Conservation (phyloP, 257 asterid species). For the Salvia rosmarinus region DNA sequence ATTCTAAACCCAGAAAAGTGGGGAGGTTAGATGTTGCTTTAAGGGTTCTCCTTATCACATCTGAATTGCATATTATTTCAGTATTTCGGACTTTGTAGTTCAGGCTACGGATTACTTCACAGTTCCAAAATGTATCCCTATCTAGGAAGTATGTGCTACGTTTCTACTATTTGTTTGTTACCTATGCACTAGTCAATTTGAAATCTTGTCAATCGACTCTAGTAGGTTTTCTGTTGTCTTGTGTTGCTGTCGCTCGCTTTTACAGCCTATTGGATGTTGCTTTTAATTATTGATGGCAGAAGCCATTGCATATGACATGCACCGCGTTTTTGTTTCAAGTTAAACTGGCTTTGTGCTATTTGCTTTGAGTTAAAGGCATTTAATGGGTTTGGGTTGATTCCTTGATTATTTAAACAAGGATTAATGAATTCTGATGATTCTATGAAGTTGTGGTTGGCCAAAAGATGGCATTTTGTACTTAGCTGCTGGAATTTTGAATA, state of each 20-base stretch:
- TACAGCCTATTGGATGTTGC: neutral
- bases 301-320: neutral
- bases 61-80: conserved; percentile 1
- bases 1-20: conserved; percentile 92
- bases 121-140: neutral
- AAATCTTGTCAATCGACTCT: conserved; percentile 12
- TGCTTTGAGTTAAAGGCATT: neutral
- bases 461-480: neutral
- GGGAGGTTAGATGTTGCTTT: conserved; percentile 73
- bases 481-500: neutral
- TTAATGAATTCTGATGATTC: neutral
- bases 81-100: neutral
- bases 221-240: neutral
- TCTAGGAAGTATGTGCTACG: neutral
- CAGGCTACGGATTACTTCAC: neutral
- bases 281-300: neutral
- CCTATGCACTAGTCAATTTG: conserved; percentile 4
- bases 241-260: neutral
- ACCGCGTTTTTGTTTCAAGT: neutral
- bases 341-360: neutral
- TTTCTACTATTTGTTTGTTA: neutral
- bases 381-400: neutral
- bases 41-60: neutral
- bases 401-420: neutral
- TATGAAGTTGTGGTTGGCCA: conserved; percentile 6